Conservation (phyloP, 306 rosid species). For the Lablab purpureus region DNA sequence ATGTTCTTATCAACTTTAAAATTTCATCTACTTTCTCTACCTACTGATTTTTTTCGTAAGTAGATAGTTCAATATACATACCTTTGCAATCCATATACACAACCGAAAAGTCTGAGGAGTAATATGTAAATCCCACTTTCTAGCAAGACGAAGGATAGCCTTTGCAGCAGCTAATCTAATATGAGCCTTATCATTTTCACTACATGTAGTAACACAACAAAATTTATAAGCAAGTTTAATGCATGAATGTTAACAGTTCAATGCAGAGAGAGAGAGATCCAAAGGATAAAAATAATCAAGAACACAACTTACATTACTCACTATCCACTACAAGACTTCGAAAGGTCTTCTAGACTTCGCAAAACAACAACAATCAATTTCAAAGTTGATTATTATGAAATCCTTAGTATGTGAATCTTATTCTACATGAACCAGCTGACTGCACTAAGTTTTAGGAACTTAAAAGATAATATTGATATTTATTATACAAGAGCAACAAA, state of each 20-base stretch:
- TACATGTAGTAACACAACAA: constrained; percentile 46
- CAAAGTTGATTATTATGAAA: neutral
- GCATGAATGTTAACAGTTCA: neutral
- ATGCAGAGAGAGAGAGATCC: neutral
- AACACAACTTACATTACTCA: constrained; percentile 12
- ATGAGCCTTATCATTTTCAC: constrained; percentile 65
- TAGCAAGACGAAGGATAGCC: constrained; percentile 79
- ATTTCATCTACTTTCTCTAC: constrained; percentile 11
- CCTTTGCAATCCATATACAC: constrained; percentile 75
- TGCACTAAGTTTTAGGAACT: constrained; percentile 6
- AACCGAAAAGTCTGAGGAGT: constrained; percentile 67
- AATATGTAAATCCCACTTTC: constrained; percentile 87
- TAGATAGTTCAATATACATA: constrained; percentile 45
- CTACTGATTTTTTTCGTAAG: constrained; percentile 29
- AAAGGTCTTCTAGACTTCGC: neutral
- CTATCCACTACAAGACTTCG: neutral
- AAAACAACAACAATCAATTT: constrained; percentile 9
- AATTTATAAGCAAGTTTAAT: constrained; percentile 22
- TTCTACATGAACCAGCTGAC: constrained; percentile 36
- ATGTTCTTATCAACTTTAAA: neutral
- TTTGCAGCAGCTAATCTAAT: constrained; percentile 86
- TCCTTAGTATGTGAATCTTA: constrained; percentile 1
- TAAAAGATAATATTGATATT: constrained; percentile 12
- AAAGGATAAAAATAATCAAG: neutral
- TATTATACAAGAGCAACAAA: constrained; percentile 13